These are phyloP conservation scores for Didymella keratinophila DNA, from an alignment of 2,329 filamentous ascomycete genomes.

Conservation along the genomic window DNA sequence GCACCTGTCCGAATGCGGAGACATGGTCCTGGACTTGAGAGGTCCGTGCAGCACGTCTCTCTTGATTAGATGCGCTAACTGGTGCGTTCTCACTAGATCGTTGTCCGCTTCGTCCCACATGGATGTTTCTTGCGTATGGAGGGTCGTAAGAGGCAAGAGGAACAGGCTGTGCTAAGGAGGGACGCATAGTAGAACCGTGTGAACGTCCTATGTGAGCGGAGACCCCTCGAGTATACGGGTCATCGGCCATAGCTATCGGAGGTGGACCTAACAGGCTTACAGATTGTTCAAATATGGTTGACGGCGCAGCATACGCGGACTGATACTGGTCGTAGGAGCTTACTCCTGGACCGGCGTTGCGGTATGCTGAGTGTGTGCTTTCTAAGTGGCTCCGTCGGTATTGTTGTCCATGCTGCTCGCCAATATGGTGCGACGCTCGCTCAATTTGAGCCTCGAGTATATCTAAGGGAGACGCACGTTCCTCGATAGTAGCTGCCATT, in stretches of 20 bases:
- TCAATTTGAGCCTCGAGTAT: conserved; percentile 6
- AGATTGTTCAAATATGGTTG: neutral
- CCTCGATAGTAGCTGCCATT: conserved; percentile 2
- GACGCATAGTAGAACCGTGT: neutral
- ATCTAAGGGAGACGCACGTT: conserved; percentile 11
- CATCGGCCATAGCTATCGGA: conserved; percentile 16
- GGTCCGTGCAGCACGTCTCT: neutral
- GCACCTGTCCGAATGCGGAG: conserved; percentile 27
- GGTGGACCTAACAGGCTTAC: neutral
- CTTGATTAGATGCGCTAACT: conserved; percentile 9
- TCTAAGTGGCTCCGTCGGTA: neutral
- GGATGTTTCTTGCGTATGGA: conserved; percentile 11
- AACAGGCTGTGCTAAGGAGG: neutral
- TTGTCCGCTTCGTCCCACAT: conserved; percentile 21
- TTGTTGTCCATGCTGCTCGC: neutral
- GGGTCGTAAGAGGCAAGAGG: neutral
- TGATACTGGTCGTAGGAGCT: neutral
- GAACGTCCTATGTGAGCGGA: conserved; percentile 8
- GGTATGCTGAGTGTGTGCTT: neutral
- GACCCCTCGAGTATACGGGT: conserved; percentile 14
- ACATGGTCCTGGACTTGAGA: conserved; percentile 28
- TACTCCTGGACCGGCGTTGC: neutral
- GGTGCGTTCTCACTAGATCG: conserved; percentile 37
- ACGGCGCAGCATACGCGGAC: neutral
- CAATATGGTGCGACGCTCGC: conserved; percentile 10